Conservation (phyloP, 805 yeast species). For the Scheffersomyces amazonensis region DNA sequence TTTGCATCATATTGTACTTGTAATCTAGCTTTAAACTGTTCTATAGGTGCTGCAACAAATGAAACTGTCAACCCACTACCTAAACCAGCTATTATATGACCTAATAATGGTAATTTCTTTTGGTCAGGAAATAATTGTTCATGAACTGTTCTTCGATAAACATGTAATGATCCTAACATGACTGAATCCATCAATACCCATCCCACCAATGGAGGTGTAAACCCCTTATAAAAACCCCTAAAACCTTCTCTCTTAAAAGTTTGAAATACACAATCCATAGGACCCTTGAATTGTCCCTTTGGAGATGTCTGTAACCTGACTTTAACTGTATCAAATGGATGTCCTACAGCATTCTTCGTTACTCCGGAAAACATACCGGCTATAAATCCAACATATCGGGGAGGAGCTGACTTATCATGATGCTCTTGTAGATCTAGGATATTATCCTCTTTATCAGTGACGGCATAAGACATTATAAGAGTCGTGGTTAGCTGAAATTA, state of each 20-base stretch:
- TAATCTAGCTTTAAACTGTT: conserved; percentile 80
- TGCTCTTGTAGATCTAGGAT: conserved; percentile 10
- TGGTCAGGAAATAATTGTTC: conserved; percentile 61
- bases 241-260: conserved; percentile 75
- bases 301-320: conserved; percentile 77
- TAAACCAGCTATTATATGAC: conserved; percentile 69
- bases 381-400: conserved; percentile 68
- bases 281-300: conserved; percentile 64
- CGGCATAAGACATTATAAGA: conserved; percentile 23
- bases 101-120: conserved; percentile 64
- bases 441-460: conserved; percentile 24
- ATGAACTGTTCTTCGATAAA: conserved; percentile 67
- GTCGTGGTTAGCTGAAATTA: too few relatives aligned
- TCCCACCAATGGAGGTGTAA: conserved; percentile 89
- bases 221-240: conserved; percentile 81
- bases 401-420: conserved; percentile 31
- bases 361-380: conserved; percentile 90
- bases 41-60: conserved; percentile 95
- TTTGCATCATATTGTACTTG: conserved; percentile 87
- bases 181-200: conserved; percentile 94
- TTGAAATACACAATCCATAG: conserved; percentile 73
- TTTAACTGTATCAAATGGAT: conserved; percentile 88
- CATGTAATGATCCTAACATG: conserved; percentile 82
- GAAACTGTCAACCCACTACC: conserved; percentile 94
- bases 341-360: conserved; percentile 86